phyloP scores from a whole-genome alignment of 352 stramenopile genomes.

The Globisporangium heterothallicum region DNA sequence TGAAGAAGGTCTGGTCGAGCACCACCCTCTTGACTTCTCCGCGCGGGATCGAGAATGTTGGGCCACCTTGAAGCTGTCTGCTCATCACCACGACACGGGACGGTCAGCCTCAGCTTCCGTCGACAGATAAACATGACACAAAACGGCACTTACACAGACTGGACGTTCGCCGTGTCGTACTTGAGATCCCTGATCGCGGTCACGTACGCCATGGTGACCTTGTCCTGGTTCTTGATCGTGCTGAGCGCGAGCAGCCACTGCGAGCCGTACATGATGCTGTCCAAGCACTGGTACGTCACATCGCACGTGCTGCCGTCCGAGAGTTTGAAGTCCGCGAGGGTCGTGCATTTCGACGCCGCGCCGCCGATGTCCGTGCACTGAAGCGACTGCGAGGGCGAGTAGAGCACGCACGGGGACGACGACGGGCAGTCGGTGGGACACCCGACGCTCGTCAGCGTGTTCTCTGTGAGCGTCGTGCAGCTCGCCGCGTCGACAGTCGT shows the following conservation, averaged over 20 bases:
- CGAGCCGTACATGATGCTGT: slow-evolving; percentile 27
- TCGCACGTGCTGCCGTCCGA: slow-evolving; percentile 34
- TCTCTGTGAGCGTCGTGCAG: slow-evolving; percentile 42
- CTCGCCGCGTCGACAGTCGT: neutral
- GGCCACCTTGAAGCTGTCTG: slow-evolving; percentile 29
- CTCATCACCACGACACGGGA: neutral
- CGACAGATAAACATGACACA: neutral
- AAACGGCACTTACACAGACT: slow-evolving; percentile 36
- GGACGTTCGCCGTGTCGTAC: slow-evolving; percentile 20
- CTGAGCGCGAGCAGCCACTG: slow-evolving; percentile 32
- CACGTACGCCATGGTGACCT: slow-evolving; percentile 37
- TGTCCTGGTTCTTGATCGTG: slow-evolving; percentile 16
- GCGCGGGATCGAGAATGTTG: slow-evolving; percentile 24
- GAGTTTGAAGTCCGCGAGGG: neutral
- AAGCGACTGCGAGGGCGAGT: slow-evolving; percentile 32
- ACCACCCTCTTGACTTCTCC: slow-evolving; percentile 35
- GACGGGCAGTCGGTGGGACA: slow-evolving; percentile 31
- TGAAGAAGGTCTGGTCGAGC: slow-evolving; percentile 51
- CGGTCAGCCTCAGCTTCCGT: neutral
- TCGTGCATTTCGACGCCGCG: slow-evolving; percentile 30
- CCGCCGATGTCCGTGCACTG: slow-evolving; percentile 22
- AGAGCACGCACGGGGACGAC: slow-evolving; percentile 38
- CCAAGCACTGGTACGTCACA: slow-evolving; percentile 55
- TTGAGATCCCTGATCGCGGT: slow-evolving; percentile 38
- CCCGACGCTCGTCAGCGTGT: slow-evolving; percentile 37